Conservation (phyloP, 2,329 filamentous ascomycete species). For the Cercospora zeina region DNA sequence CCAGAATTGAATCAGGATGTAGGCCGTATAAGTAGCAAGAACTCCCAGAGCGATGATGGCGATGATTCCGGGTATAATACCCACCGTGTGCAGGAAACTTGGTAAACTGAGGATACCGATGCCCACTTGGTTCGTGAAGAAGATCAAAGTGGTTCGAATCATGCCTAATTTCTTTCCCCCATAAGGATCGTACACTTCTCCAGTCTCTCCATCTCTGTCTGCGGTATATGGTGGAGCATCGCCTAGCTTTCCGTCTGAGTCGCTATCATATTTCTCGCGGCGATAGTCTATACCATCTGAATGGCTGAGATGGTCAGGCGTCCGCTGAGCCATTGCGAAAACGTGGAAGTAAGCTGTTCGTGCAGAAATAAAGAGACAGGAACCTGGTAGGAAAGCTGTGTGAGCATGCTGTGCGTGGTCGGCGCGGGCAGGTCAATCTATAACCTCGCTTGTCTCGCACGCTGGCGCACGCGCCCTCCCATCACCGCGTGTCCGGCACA, state of each 20-base stretch:
- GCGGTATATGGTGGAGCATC: not conserved
- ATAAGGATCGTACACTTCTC: slow-evolving; percentile 4
- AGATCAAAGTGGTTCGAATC: slow-evolving; percentile 5
- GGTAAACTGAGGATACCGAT: slow-evolving; percentile 56
- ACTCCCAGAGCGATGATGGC: slow-evolving; percentile 54
- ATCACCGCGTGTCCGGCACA: slow-evolving; percentile 3
- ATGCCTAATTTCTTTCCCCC: slow-evolving; percentile 6
- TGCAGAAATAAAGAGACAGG: not conserved
- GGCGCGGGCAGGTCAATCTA: slow-evolving; percentile 4
- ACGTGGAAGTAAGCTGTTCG: not conserved
- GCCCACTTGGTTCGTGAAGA: slow-evolving; percentile 12
- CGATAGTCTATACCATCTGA: not conserved
- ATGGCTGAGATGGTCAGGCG: not conserved
- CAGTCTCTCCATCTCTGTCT: not conserved
- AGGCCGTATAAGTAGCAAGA: slow-evolving; percentile 53
- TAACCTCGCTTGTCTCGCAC: slow-evolving; percentile 2
- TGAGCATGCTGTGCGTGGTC: not conserved
- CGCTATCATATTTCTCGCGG: slow-evolving; percentile 7
- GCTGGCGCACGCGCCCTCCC: not conserved
- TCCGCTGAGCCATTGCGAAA: not conserved
- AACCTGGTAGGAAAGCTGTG: not conserved
- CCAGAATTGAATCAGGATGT: slow-evolving; percentile 42
- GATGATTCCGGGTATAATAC: slow-evolving; percentile 55
- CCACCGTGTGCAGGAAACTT: slow-evolving; percentile 54
- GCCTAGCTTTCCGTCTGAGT: slow-evolving; percentile 1